Conservation (phyloP, 108 stramenopile species). For the Stephanodiscus minutulus region DNA sequence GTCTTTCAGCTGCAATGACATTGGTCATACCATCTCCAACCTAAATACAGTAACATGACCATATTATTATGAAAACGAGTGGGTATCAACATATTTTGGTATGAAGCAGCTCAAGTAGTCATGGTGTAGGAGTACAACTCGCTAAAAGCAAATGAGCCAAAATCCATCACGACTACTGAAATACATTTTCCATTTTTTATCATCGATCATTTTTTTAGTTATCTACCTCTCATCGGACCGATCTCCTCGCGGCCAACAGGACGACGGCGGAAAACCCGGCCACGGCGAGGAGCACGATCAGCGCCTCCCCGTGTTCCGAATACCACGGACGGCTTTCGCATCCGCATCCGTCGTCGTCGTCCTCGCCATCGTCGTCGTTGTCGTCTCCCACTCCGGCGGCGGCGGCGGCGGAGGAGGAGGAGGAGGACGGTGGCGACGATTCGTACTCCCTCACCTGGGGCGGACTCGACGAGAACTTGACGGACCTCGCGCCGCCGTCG, state of each 20-base stretch:
- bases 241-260: constrained; percentile 14
- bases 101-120: too few species aligned
- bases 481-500: constrained; percentile 10
- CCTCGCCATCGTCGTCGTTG: constrained; percentile 29
- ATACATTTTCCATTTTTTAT: not conserved
- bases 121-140: too few species aligned
- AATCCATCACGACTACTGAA: too few species aligned
- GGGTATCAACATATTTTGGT: too few species aligned
- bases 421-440: not conserved
- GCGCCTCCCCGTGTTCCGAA: constrained; percentile 52
- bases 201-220: not conserved
- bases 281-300: constrained; percentile 42
- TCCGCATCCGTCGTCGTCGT: too few species aligned
- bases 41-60: too few species aligned
- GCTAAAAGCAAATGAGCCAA: too few species aligned
- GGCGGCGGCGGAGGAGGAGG: constrained; percentile 10
- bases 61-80: too few species aligned
- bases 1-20: too few species aligned
- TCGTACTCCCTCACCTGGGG: constrained; percentile 44
- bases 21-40: too few species aligned
- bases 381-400: constrained; percentile 29
- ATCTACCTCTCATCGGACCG: constrained; percentile 4
- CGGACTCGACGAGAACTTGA: constrained; percentile 37
- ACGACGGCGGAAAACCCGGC: constrained; percentile 34
- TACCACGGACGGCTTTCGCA: too few species aligned